Percentiles rank a stretch among this genome's conserved stretches.
These are phyloP conservation scores for Citrus trifoliata DNA, from an alignment of 345 rosid species.

Conservation along the genomic window DNA sequence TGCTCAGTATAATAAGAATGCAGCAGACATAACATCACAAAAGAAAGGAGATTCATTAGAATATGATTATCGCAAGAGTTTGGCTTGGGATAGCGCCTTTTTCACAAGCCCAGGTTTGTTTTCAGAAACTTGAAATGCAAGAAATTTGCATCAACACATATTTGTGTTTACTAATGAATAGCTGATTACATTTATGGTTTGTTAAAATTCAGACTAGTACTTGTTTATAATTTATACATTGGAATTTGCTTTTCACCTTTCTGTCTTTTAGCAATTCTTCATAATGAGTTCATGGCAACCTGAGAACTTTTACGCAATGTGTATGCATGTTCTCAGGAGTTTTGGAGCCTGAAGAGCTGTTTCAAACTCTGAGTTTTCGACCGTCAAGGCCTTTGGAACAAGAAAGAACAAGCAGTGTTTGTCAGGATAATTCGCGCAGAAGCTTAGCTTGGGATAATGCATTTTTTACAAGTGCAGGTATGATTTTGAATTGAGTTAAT, in stretches of 20 bases:
- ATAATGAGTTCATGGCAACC: background rate
- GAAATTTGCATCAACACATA: background rate
- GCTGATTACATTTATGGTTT: too few species aligned
- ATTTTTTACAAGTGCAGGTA: slow-evolving; percentile 46
- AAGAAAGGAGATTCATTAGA: background rate
- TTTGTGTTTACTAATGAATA: background rate
- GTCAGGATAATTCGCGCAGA: slow-evolving; percentile 24
- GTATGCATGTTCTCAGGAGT: slow-evolving; percentile 34
- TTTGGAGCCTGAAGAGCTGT: slow-evolving; percentile 60
- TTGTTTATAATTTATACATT: too few species aligned
- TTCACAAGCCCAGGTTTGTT: slow-evolving; percentile 56
- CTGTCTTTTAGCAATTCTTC: background rate
- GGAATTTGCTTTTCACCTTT: too few species aligned
- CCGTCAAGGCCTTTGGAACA: slow-evolving; percentile 15
- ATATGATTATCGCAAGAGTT: slow-evolving; percentile 46
- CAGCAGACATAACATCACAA: background rate
- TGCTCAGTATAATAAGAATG: background rate
- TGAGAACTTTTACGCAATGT: background rate
- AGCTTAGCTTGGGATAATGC: slow-evolving; percentile 59
- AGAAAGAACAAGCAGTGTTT: slow-evolving; percentile 16
- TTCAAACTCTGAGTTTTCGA: slow-evolving; percentile 38
- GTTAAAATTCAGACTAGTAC: too few species aligned
- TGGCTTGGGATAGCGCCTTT: slow-evolving; percentile 76
- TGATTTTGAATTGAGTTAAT: background rate
- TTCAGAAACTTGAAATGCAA: background rate